These are phyloP conservation scores for Sporothrix luriei DNA, from an alignment of 2,329 filamentous ascomycete species.

Conservation along the genomic window DNA sequence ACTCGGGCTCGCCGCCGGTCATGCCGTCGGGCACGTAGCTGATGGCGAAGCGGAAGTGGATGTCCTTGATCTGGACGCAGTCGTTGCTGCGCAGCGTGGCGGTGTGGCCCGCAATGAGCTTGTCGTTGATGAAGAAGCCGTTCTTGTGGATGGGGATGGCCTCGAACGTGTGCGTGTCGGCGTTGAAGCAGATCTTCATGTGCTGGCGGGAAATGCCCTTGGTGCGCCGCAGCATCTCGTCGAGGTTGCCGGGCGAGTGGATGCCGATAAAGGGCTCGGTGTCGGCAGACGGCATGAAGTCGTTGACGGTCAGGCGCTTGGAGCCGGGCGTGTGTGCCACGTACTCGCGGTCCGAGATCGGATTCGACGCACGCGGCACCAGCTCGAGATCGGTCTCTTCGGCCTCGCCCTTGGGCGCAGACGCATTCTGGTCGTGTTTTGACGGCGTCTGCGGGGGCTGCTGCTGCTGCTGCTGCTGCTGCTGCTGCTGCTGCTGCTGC, in stretches of 20 bases:
- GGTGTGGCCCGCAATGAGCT: conserved; percentile 57
- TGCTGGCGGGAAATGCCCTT: conserved; percentile 75
- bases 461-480: conserved; percentile 10
- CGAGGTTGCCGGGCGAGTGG: conserved; percentile 62
- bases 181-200: conserved; percentile 71
- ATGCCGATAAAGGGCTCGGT: conserved; percentile 70
- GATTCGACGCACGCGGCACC: conserved; percentile 38
- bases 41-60: conserved; percentile 69
- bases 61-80: conserved; percentile 70
- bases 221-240: conserved; percentile 63
- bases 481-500: conserved; percentile 3
- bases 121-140: conserved; percentile 68
- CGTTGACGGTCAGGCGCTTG: conserved; percentile 61
- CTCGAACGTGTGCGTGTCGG: conserved; percentile 64
- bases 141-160: conserved; percentile 64
- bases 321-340: conserved; percentile 62
- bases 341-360: conserved; percentile 59
- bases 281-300: conserved; percentile 62
- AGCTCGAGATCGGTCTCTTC: conserved; percentile 1
- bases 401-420: conserved; percentile 14
- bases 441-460: conserved; percentile 1
- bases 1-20: conserved; percentile 56
- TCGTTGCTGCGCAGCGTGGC: conserved; percentile 65
- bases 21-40: conserved; percentile 63
- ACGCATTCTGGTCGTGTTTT: neutral